Percentiles rank a stretch among this genome's conserved stretches.
phyloP scores from a whole-genome alignment of 805 yeast genomes.

The Pichia eremophila region DNA sequence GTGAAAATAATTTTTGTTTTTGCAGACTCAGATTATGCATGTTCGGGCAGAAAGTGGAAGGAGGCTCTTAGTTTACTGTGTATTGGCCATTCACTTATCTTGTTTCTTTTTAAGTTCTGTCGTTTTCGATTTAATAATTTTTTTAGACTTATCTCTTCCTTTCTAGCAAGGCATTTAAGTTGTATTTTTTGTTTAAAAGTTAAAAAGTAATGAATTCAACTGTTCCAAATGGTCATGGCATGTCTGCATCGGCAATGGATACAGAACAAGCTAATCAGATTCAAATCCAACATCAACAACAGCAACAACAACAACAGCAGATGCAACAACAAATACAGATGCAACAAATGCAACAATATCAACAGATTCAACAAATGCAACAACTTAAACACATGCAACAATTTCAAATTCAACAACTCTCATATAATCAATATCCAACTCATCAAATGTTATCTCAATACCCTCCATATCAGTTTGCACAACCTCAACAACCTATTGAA shows the following conservation, averaged over 20 bases:
- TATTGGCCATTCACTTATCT: too few species aligned
- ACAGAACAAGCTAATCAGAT: background rate
- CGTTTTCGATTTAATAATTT: too few species aligned
- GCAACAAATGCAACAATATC: slow-evolving; percentile 1
- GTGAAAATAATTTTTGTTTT: too few species aligned
- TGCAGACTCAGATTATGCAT: too few species aligned
- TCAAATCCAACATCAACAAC: background rate
- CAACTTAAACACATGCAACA: background rate
- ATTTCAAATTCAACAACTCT: background rate
- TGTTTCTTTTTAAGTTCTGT: too few species aligned
- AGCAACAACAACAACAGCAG: background rate
- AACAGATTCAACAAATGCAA: background rate
- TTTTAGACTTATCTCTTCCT: too few species aligned
- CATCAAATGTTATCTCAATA: background rate
- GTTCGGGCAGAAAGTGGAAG: too few species aligned
- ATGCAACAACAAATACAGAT: background rate
- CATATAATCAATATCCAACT: background rate
- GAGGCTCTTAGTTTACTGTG: too few species aligned
- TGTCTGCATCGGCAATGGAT: background rate
- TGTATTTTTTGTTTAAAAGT: background rate
- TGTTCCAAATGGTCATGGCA: background rate
- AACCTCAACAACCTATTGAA: background rate
- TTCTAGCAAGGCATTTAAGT: too few species aligned
- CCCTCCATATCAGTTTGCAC: background rate
- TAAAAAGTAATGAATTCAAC: background rate